Evolutionary conservation across 1,284 basidiomycete genomes (phyloP).

Genomic region (Pseudozyma hubeiensis): DNA sequence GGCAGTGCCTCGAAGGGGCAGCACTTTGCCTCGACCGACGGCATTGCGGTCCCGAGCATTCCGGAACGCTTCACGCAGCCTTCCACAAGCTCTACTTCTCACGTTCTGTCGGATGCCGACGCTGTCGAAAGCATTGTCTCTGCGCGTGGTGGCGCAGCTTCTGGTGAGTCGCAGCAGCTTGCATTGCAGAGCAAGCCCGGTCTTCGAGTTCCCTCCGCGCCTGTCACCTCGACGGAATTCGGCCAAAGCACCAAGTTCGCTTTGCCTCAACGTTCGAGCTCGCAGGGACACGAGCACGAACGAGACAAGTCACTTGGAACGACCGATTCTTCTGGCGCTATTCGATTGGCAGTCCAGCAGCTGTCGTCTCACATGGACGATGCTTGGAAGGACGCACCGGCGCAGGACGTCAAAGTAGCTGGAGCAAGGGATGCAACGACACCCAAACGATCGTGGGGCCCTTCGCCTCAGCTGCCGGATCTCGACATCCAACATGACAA

Average conservation of each 20-base stretch:
- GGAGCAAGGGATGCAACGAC: constrained; percentile 3
- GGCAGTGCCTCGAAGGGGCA: constrained; percentile 22
- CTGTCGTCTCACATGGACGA: constrained; percentile 58
- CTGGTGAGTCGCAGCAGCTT: constrained; percentile 15
- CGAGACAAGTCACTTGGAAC: constrained; percentile 28
- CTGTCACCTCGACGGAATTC: constrained; percentile 28
- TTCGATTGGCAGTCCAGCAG: constrained; percentile 45
- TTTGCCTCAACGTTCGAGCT: constrained; percentile 45
- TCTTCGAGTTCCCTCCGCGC: constrained; percentile 37
- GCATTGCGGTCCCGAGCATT: constrained; percentile 36
- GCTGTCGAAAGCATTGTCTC: neutral
- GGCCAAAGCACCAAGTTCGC: constrained; percentile 6
- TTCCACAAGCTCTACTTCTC: constrained; percentile 18
- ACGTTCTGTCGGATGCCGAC: neutral
- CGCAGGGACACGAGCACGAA: constrained; percentile 36
- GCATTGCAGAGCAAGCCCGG: constrained; percentile 12
- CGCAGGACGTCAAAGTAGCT: constrained; percentile 15
- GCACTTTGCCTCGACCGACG: constrained; percentile 26
- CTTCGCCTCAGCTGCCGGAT: constrained; percentile 49
- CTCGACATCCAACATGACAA: constrained; percentile 40
- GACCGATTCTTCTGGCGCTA: constrained; percentile 30
- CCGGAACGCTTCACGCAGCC: constrained; percentile 33
- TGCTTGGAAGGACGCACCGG: constrained; percentile 39
- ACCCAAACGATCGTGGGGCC: constrained; percentile 46
- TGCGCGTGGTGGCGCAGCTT: neutral